Evolutionary conservation across 108 stramenopile genomes (phyloP).

Genomic region (Parietichytrium sp.): DNA sequence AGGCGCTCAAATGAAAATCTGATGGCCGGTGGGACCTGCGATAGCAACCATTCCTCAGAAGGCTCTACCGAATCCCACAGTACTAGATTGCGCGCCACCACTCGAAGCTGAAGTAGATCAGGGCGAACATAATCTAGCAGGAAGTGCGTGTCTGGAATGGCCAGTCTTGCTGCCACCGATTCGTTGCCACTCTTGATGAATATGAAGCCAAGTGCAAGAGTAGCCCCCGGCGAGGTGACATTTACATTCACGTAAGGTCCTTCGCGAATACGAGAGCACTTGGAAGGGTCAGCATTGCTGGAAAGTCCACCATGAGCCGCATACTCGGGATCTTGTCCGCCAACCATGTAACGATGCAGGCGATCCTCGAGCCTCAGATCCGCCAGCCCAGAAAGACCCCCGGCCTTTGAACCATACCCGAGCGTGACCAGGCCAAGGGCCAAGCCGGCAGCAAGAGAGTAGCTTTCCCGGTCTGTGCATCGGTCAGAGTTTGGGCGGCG

Average conservation of each 20-base stretch:
- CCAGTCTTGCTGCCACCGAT: constrained; percentile 41
- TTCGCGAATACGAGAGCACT: constrained; percentile 79
- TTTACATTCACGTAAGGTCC: constrained; percentile 82
- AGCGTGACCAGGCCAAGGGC: constrained; percentile 86
- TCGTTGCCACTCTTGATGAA: constrained; percentile 76
- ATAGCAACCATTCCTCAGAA: constrained; percentile 73
- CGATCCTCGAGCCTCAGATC: constrained; percentile 90
- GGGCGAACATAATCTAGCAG: constrained; percentile 87
- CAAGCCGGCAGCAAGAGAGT: constrained; percentile 80
- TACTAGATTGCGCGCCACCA: constrained; percentile 81
- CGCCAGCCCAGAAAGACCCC: constrained; percentile 66
- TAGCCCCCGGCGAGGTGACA: constrained; percentile 91
- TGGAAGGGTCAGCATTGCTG: constrained; percentile 43
- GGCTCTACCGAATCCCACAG: constrained; percentile 83
- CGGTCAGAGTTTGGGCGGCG: constrained; percentile 72
- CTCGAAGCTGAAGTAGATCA: constrained; percentile 82
- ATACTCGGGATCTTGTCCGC: constrained; percentile 63
- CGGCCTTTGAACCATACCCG: constrained; percentile 49
- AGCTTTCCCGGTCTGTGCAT: constrained; percentile 73
- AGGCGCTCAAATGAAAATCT: constrained; percentile 55
- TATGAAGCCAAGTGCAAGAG: constrained; percentile 84
- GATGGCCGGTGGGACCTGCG: constrained; percentile 74
- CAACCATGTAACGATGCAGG: constrained; percentile 77
- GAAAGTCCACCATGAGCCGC: constrained; percentile 29
- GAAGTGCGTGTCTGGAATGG: constrained; percentile 85